Base-by-base conservation (phyloP, 257 asterid species). In the Solanum piurae region DNA sequence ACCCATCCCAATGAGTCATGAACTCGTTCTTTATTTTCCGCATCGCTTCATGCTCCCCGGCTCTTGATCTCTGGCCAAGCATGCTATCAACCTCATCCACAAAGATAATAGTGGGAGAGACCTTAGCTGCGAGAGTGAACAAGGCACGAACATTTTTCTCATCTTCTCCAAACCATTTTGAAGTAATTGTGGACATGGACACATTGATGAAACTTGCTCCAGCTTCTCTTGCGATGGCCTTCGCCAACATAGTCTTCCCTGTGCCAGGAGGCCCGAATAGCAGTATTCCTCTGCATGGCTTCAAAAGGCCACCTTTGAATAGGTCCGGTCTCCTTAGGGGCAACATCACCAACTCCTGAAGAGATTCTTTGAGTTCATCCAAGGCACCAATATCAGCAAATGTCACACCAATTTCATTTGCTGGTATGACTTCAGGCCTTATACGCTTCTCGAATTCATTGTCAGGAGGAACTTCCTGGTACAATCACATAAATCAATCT, bases 81-180 rank as follows among this genome's bases (percentile, higher is more conserved):
- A 96, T 94, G 92, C 98, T 96, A 68, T 95, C 99, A 83, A 96
- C 99, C 90, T 96, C 99, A 87, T 96, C 98, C 49, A 96, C 98
- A 87, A 96, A 95, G 86, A 96, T 93, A 38, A 96, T 95, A n/a
- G 99, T 95, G 2, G 99, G 99, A 42, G 98, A 92, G 12, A 96
- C 98, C 91, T 96, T 96, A 37, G 96, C 93, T 23, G 99, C 99
- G 13, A 95, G 93, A 87, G 96, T 93, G 93, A 96, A 96, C 83
- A 96, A 88, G 37, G 98, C 99, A 27, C 98, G 90, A 9, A 96
- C 98, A 87, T 94, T 94, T 92, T 96, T 96, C 89, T 96, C 99
- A 86, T 95, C 98, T 92, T 96, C 99, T 60, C 99, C 98, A 21
- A 96, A 94, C 99, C 98, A 96, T 90, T 96, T 96, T 13, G 99